phyloP scores from a whole-genome alignment of 2,329 filamentous ascomycete species.

The Aspergillus fumigatiaffinis region DNA sequence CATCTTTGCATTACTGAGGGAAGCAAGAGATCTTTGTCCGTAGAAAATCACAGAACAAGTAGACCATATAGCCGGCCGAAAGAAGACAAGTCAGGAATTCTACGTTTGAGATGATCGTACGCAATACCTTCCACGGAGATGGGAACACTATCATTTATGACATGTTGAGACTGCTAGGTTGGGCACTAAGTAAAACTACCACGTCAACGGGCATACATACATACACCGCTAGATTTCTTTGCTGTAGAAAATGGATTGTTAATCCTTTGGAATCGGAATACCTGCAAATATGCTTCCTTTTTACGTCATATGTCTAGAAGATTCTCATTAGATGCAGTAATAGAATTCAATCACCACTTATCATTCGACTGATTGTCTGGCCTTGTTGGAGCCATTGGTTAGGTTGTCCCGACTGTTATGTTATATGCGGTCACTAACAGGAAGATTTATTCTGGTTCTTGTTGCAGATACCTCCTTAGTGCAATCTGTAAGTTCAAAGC shows the following conservation, averaged over 20 bases:
- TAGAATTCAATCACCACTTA: neutral
- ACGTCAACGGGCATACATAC: neutral
- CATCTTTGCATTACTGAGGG: neutral
- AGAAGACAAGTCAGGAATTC: neutral
- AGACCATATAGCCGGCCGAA: neutral
- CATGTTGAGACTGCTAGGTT: neutral
- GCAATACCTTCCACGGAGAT: neutral
- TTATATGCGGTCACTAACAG: neutral
- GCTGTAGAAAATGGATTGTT: too few species aligned
- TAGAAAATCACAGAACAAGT: neutral
- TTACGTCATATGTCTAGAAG: too few species aligned
- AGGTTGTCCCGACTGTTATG: neutral
- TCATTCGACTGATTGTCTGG: neutral
- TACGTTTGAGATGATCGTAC: neutral
- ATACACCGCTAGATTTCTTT: neutral
- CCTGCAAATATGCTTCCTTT: too few species aligned
- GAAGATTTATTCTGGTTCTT: neutral
- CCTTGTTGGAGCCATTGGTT: neutral
- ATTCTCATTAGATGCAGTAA: too few species aligned
- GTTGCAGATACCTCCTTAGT: neutral
- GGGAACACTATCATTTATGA: neutral
- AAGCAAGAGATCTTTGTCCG: neutral
- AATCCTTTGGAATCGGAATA: too few species aligned
- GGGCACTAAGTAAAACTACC: neutral
- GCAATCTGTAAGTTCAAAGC: neutral